A percentile compares a stretch with the other conserved stretches of the same genome.
phyloP scores from a whole-genome alignment of 2,329 filamentous ascomycete genomes.

The Stemphylium beticola region DNA sequence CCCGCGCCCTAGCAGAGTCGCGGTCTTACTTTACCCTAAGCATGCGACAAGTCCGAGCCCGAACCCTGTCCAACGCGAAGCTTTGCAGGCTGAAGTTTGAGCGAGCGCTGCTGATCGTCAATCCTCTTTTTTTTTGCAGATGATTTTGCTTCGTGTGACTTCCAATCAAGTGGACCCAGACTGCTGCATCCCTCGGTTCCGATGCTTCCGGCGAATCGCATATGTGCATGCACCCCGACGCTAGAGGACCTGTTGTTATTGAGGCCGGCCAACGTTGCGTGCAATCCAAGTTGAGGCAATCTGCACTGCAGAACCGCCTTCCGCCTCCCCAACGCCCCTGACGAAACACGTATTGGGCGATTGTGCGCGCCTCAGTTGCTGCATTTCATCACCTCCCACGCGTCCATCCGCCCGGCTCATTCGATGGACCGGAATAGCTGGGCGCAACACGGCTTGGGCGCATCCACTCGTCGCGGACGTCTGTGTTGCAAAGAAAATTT shows the following conservation, averaged over 20 bases:
- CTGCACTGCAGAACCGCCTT: slow-evolving; percentile 46
- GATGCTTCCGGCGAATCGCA: slow-evolving; percentile 35
- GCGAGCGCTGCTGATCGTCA: slow-evolving; percentile 42
- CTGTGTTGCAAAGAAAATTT: slow-evolving; percentile 20
- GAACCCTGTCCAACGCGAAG: slow-evolving; percentile 45
- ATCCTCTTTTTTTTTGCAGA: slow-evolving; percentile 40
- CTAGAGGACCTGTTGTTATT: slow-evolving; percentile 25
- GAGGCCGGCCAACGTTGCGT: slow-evolving; percentile 33
- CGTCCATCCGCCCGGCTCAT: slow-evolving; percentile 11
- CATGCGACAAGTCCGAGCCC: slow-evolving; percentile 43
- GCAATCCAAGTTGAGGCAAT: slow-evolving; percentile 47
- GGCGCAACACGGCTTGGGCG: slow-evolving; percentile 15
- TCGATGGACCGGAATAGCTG: slow-evolving; percentile 3
- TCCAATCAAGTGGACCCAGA: slow-evolving; percentile 38
- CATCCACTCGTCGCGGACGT: slow-evolving; percentile 23
- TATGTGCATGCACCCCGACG: slow-evolving; percentile 19
- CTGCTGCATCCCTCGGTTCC: slow-evolving; percentile 29
- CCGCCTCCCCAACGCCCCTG: slow-evolving; percentile 41
- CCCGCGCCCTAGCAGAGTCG: slow-evolving; percentile 27
- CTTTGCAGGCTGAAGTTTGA: slow-evolving; percentile 43
- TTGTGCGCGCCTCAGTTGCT: slow-evolving; percentile 23
- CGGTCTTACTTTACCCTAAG: slow-evolving; percentile 44
- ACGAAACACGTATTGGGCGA: slow-evolving; percentile 45
- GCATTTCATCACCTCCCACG: slow-evolving; percentile 15
- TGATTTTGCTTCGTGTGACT: slow-evolving; percentile 38